phyloP scores from a whole-genome alignment of 2,329 filamentous ascomycete species.

The Pseudocercospora fuligena region DNA sequence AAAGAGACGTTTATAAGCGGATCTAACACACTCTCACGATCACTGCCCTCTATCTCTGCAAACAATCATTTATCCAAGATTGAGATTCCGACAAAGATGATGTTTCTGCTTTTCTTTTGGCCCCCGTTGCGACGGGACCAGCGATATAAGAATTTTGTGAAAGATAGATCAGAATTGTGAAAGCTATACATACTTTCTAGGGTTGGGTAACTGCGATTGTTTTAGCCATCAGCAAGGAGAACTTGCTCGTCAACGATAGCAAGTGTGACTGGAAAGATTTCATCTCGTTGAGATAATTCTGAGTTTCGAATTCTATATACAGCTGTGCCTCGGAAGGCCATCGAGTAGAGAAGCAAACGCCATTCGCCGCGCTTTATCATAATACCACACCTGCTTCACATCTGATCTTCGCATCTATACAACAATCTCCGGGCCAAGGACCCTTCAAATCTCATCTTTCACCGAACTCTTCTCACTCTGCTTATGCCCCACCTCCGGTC shows the following conservation, averaged over 20 bases:
- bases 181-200: too few species aligned
- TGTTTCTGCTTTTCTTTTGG: too few species aligned
- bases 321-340: background rate
- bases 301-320: background rate
- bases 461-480: conserved; percentile 29
- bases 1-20: too few species aligned
- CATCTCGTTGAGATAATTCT: background rate
- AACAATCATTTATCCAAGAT: too few species aligned
- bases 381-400: background rate
- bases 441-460: background rate
- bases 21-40: too few species aligned
- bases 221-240: too few species aligned
- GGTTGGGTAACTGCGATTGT: too few species aligned
- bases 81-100: background rate
- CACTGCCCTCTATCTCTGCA: too few species aligned
- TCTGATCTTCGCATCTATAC: background rate
- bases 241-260: background rate
- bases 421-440: background rate
- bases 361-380: conserved; percentile 2
- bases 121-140: too few species aligned
- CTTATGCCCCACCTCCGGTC: conserved; percentile 25
- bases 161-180: too few species aligned
- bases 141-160: too few species aligned
- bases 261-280: background rate
- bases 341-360: conserved; percentile 15